Conservation (phyloP, 148 eudicot species). For the Nyssa sinensis region DNA sequence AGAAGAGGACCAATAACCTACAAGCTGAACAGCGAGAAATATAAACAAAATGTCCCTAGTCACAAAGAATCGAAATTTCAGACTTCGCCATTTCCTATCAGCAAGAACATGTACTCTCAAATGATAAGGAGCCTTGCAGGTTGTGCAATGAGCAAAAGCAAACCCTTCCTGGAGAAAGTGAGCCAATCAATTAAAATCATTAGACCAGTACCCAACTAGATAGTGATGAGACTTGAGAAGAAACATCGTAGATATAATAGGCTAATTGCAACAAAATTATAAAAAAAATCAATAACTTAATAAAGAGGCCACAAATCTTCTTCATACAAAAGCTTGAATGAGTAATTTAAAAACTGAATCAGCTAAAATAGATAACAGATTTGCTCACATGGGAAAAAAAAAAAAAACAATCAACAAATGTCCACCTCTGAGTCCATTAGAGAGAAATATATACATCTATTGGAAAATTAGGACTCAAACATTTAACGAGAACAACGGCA, state of each 20-base stretch:
- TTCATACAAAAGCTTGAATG: background rate
- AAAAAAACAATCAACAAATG: background rate
- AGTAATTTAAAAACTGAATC: slow-evolving; percentile 8
- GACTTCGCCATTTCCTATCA: slow-evolving; percentile 86
- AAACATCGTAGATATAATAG: background rate
- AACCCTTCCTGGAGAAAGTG: slow-evolving; percentile 78
- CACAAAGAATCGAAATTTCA: slow-evolving; percentile 94
- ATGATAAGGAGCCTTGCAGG: slow-evolving; percentile 95
- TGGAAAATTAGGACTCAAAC: too few species aligned
- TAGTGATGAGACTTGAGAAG: background rate
- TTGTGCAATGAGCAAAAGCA: slow-evolving; percentile 98
- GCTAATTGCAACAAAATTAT: too few species aligned
- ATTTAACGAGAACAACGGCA: too few species aligned
- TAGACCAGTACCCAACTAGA: background rate
- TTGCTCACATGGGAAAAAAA: background rate
- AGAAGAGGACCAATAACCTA: slow-evolving; percentile 43
- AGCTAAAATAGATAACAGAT: background rate
- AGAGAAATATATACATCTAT: too few species aligned
- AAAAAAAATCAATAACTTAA: background rate
- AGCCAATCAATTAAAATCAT: background rate
- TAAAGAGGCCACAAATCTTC: background rate
- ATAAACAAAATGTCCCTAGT: slow-evolving; percentile 88
- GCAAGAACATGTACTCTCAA: slow-evolving; percentile 82
- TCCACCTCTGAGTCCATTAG: background rate
- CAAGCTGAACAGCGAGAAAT: slow-evolving; percentile 88